These are phyloP conservation scores for Chlorophyllum brunneum DNA, from an alignment of 768 basidiomycete genomes.

Conservation along the genomic window DNA sequence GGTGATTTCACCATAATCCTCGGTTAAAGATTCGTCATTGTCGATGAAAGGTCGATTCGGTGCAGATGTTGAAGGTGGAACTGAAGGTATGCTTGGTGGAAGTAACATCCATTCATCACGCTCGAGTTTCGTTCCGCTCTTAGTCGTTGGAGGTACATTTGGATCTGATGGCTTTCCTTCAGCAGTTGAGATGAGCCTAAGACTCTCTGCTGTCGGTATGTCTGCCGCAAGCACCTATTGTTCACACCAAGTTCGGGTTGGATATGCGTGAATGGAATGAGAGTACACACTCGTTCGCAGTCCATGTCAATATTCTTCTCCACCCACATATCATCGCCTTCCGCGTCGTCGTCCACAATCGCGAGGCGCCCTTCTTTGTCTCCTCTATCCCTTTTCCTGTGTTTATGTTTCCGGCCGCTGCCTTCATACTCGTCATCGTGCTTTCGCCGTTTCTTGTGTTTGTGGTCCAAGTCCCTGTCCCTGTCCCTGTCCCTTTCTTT, in stretches of 20 bases:
- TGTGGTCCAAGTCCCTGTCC: conserved; percentile 39
- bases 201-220: conserved; percentile 72
- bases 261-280: background rate
- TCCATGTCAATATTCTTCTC: conserved; percentile 85
- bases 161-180: conserved; percentile 39
- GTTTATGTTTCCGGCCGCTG: conserved; percentile 31
- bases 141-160: conserved; percentile 40
- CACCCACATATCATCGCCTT: conserved; percentile 78
- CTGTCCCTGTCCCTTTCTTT: conserved; percentile 24
- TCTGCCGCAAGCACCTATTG: conserved; percentile 59
- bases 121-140: conserved; percentile 48
- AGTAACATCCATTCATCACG: conserved; percentile 91
- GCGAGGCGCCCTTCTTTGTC: conserved; percentile 38
- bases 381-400: conserved; percentile 37
- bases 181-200: conserved; percentile 65
- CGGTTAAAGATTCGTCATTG: conserved; percentile 52
- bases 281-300: conserved; percentile 59
- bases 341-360: conserved; percentile 68
- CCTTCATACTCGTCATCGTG: conserved; percentile 37
- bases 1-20: conserved; percentile 58
- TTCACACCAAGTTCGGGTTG: conserved; percentile 2
- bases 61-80: conserved; percentile 20
- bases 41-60: conserved; percentile 21
- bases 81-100: conserved; percentile 30
- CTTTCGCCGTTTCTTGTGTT: conserved; percentile 53